Base-by-base conservation (phyloP, 208 protist genomes). In the Leishmania guyanensis region DNA sequence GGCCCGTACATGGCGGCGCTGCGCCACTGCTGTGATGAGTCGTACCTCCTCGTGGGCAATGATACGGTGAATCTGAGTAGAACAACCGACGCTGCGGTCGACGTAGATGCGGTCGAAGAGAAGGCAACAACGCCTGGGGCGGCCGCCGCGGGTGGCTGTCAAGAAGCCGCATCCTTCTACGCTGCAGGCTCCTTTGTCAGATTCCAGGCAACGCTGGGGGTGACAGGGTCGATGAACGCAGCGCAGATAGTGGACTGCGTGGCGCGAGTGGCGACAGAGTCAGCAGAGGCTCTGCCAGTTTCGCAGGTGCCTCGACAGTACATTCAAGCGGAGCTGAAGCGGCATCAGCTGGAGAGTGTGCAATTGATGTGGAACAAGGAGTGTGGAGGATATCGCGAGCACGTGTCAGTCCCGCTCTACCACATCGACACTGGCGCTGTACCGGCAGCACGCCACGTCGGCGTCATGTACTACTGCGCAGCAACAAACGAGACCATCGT, bases 311-410 rank as follows among this genome's bases (percentile, higher is more conserved):
- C 87, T 6, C 80, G n/a, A 26, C 51, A 79, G 62, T 82, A 81
- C 78, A 91, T 91, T 62, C 68, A 82, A 46, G 85, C 80, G 5
- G 50, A 70, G 12, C 81, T 92, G 51, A 88, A 91, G 72, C 85
- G 74, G 17, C 89, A 92, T 72, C 89, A 91, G 53, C 78, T 89
- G 16, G 85, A 91, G 73, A 85, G 86, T 69, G 79, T 92, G 64
- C 84, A 84, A 43, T 81, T 78, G 83, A 90, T 91, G 82, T 86
- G 76, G 48, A 77, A 56, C 33, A 86, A 84, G 51, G 89, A 92
- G 72, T 75, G 66, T 33, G 64, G 78, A 17, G 82, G 79, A 22
- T 82, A 85, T 54, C 54, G 74, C 43, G 81, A 89, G 79, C 86
- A 81, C 64, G 76, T 85, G n/a, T 84, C 84, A 33, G 69, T 88